Conservation (phyloP, 768 basidiomycete species). For the Pleurotus giganteus region DNA sequence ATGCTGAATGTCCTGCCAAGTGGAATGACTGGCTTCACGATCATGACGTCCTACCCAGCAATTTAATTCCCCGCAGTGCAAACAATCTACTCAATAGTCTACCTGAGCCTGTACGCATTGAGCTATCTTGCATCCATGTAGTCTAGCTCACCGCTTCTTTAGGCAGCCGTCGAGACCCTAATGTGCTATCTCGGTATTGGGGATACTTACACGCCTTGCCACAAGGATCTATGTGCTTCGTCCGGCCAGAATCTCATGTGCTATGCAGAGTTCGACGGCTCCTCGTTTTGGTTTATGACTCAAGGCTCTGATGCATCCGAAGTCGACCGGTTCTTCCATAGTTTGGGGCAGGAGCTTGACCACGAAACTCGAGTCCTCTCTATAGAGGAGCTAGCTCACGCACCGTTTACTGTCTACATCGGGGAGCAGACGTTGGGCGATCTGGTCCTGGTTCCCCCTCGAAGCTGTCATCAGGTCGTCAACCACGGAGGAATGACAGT, state of each 20-base stretch:
- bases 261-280: slow-evolving; percentile 68
- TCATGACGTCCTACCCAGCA: slow-evolving; percentile 45
- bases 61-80: slow-evolving; percentile 48
- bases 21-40: slow-evolving; percentile 65
- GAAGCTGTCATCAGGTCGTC: slow-evolving; percentile 82
- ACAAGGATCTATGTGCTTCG: slow-evolving; percentile 83
- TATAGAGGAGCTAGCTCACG: slow-evolving; percentile 58
- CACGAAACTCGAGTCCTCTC: slow-evolving; percentile 69
- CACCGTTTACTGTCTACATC: slow-evolving; percentile 70
- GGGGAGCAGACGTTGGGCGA: slow-evolving; percentile 76
- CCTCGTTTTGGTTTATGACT: slow-evolving; percentile 89
- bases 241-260: slow-evolving; percentile 89
- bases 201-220: slow-evolving; percentile 81
- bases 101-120: slow-evolving; percentile 48
- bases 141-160: slow-evolving; percentile 4
- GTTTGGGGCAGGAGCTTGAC: slow-evolving; percentile 59
- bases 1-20: slow-evolving; percentile 60
- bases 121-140: neutral
- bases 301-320: slow-evolving; percentile 50
- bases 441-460: slow-evolving; percentile 75
- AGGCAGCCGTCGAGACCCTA: slow-evolving; percentile 70
- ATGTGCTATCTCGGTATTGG: slow-evolving; percentile 86
- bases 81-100: slow-evolving; percentile 61
- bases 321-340: slow-evolving; percentile 59
- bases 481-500: slow-evolving; percentile 79